Percentiles rank a stretch among this genome's conserved stretches.
Evolutionary conservation across 257 asterid species (phyloP).

Genomic region (Przewalskia tangutica): DNA sequence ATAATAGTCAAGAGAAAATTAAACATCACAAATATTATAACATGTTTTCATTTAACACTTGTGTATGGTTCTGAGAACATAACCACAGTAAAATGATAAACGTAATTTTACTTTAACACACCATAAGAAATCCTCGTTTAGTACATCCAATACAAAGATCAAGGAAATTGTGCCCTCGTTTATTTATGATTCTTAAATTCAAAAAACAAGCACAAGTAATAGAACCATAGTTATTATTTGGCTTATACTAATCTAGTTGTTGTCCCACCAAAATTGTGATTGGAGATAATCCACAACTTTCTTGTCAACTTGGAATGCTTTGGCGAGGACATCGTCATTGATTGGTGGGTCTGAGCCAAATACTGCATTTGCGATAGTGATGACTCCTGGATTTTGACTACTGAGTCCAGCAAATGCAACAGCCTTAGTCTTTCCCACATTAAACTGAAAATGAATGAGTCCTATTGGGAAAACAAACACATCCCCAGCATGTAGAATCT

Average conservation of each 20-base stretch:
- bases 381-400: not conserved
- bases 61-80: not conserved
- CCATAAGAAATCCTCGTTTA: not conserved
- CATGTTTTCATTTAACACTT: not conserved
- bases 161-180: not conserved
- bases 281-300: not conserved
- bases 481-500: not conserved
- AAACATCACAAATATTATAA: not conserved
- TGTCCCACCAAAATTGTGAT: not conserved
- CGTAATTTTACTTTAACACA: too few relatives aligned
- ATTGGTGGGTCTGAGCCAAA: not conserved
- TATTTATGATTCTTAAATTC: too few relatives aligned
- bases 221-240: too few relatives aligned
- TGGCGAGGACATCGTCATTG: not conserved
- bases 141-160: not conserved
- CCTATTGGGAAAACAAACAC: not conserved
- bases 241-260: not conserved
- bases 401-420: not conserved
- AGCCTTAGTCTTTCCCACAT: not conserved
- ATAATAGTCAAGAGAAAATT: too few relatives aligned
- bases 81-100: not conserved
- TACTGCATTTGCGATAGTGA: not conserved
- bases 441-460: not conserved
- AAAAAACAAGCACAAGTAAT: too few relatives aligned
- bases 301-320: not conserved